These are phyloP conservation scores for Eucalyptus tenuipes DNA, from an alignment of 345 rosid species.

Conservation along the genomic window DNA sequence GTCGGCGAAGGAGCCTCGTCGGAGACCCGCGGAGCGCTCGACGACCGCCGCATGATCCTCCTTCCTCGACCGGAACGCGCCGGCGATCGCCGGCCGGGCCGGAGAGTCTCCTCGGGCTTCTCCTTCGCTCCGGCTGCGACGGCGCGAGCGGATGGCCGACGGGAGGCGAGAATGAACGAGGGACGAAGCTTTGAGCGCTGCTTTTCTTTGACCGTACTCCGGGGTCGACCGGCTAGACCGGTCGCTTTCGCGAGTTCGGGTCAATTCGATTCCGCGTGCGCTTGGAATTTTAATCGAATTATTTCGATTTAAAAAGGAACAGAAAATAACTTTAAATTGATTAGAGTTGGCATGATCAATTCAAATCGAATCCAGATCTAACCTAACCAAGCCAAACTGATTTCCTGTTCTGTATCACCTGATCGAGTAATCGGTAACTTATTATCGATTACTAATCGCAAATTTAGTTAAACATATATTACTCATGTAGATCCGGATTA, in stretches of 20 bases:
- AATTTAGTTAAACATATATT: neutral
- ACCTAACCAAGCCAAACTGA: neutral
- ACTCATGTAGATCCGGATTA: neutral
- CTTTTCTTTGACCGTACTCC: neutral
- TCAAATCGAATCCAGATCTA: neutral
- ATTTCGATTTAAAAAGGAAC: neutral
- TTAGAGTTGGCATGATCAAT: neutral
- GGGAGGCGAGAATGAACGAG: neutral
- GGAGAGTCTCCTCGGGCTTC: neutral
- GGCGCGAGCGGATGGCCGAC: neutral
- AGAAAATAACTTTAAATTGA: neutral
- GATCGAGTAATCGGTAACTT: neutral
- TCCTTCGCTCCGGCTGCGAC: neutral
- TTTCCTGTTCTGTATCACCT: neutral
- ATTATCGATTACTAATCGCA: neutral
- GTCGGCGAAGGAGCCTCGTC: constrained; percentile 12
- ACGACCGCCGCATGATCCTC: constrained; percentile 54
- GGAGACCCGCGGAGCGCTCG: constrained; percentile 29
- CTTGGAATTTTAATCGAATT: neutral
- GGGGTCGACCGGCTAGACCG: neutral
- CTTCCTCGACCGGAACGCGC: neutral
- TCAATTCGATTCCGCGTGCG: neutral
- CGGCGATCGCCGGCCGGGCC: neutral
- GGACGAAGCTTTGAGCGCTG: neutral
- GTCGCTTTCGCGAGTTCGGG: neutral